phyloP scores from a whole-genome alignment of 257 asterid species.

The Lithospermum erythrorhizon region DNA sequence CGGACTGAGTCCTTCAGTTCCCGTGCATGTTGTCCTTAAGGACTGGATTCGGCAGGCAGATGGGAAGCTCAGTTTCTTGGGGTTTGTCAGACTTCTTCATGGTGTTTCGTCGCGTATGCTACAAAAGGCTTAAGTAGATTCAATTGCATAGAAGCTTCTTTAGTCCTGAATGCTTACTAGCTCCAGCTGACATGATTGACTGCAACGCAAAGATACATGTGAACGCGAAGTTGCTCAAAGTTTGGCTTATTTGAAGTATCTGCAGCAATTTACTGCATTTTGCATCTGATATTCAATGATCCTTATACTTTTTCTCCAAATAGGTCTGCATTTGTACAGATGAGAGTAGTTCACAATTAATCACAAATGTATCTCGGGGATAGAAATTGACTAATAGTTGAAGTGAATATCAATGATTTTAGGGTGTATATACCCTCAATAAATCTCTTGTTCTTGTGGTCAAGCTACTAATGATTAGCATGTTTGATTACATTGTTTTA shows the following conservation, averaged over 20 bases:
- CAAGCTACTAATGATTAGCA: too few relatives aligned
- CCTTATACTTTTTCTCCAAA: neutral
- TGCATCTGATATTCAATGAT: neutral
- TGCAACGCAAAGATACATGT: neutral
- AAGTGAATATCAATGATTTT: neutral
- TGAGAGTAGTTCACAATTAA: neutral
- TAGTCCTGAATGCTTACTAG: constrained; percentile 1
- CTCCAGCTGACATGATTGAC: neutral
- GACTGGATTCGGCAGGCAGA: constrained; percentile 91
- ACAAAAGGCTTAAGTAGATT: constrained; percentile 39
- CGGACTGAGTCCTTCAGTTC: constrained; percentile 79
- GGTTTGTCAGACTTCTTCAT: constrained; percentile 77
- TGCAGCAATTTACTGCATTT: constrained; percentile 1
- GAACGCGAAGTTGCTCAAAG: neutral
- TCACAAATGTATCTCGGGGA: neutral
- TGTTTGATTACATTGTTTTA: neutral
- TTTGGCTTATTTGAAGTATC: neutral
- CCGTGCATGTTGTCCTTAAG: constrained; percentile 81
- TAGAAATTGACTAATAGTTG: neutral
- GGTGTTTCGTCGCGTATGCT: constrained; percentile 67
- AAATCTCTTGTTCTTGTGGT: neutral
- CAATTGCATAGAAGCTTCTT: neutral
- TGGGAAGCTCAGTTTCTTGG: constrained; percentile 92
- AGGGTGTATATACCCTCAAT: neutral
- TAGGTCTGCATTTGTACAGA: neutral